Evolutionary conservation across 805 yeast genomes (phyloP), one percentile per base, ranked within the genome.

Genomic region (Hermanozyma aechmeae): DNA sequence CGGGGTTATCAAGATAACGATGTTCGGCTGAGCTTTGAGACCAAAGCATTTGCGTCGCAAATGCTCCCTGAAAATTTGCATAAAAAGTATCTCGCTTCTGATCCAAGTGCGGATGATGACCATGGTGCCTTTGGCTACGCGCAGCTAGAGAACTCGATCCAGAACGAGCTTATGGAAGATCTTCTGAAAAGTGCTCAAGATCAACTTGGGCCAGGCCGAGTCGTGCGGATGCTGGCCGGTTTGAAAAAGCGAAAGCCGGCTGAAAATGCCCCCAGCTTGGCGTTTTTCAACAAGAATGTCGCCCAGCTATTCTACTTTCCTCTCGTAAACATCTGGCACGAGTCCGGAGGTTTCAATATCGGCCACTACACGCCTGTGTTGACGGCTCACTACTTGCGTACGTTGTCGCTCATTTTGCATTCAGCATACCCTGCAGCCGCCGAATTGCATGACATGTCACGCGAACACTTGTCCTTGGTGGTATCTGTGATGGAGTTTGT

Each of bases 311-410:
- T 76, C 27, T 77, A 65, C 39, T 76, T 66, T 40, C 76, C 85
- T 2, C 56, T 80, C 27, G 44, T 68, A 0, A 59, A 64, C 5
- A 54, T 68, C 1, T 76, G 79, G 78, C 45, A 59, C 24, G 68
- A 65, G 31, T 60, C 60, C 14, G 65, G 57, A 21, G 71, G 64
- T 6, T 61, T 67, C 23, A 54, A 56, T 24, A 51, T 71, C 21
- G 80, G 82, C 0, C 64, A 58, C 23, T 72, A 73, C 40, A 67
- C 80, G 1, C 62, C 70, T 1, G 40, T 78, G 2, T 50, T 79
- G 13, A 58, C 61, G 20, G 62, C 73, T 0, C 87, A 80, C 45
- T 79, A 64, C 47, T 40, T 80, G 26, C 66, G 71, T 30, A 75
- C 83, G 0, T 43, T 80, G 30, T 62, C 73, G 0, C 43, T 79